These are phyloP conservation scores for Phlyctochytrium arcticum DNA, from an alignment of 192 early-diverging fungal genomes.

Conservation along the genomic window DNA sequence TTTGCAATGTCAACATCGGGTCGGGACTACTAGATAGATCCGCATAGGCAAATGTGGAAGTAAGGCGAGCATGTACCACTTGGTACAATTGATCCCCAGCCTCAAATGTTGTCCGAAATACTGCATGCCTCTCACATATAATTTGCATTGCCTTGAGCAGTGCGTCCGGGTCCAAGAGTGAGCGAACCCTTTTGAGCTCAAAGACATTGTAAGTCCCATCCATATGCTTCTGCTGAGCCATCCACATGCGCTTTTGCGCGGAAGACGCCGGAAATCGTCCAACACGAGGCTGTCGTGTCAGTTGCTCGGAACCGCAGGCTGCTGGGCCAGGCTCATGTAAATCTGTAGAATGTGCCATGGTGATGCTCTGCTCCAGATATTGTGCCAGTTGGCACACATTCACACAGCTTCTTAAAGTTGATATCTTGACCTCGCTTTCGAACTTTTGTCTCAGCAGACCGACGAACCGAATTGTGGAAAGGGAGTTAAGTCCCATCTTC, in stretches of 20 bases:
- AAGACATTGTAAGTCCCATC: constrained; percentile 7
- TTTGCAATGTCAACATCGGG: not conserved
- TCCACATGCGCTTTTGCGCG: constrained; percentile 14
- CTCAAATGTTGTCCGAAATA: constrained; percentile 12
- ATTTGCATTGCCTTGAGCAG: not conserved
- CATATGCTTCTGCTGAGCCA: constrained; percentile 1
- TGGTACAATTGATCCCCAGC: not conserved
- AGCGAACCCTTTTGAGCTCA: not conserved
- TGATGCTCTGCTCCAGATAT: not conserved
- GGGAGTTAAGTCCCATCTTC: constrained; percentile 6
- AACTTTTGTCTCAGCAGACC: not conserved
- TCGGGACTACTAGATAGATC: not conserved
- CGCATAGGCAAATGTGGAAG: not conserved
- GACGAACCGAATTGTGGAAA: constrained; percentile 1
- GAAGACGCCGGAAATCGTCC: not conserved
- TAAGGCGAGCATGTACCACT: not conserved
- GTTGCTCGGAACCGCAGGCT: too few relatives aligned
- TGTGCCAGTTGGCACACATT: not conserved
- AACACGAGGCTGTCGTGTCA: not conserved
- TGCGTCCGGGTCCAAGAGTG: not conserved
- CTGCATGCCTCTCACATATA: not conserved
- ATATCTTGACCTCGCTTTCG: not conserved
- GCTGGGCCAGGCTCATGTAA: too few relatives aligned
- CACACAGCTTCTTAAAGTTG: not conserved
- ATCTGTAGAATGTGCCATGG: not conserved